Base-by-base conservation (phyloP, 495 filamentous ascomycete species). In the Penicillium manginii region DNA sequence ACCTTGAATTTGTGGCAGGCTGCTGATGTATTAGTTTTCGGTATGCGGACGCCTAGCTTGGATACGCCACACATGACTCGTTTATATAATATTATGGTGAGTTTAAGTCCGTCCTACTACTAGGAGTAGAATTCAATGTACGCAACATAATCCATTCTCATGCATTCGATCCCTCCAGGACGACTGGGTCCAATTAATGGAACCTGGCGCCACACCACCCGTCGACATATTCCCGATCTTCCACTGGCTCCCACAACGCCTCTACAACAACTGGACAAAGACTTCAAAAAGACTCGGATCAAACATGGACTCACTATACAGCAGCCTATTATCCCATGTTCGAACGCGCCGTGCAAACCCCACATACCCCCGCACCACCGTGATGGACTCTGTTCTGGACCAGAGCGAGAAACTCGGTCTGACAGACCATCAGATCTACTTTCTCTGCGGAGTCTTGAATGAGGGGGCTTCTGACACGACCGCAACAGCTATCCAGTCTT, bases 381-480 rank as follows among this genome's bases (percentile, higher is more conserved):
- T 83, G 52, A 69, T 82, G 52, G 81, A 83, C 54, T 31, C 49
- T 12, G 61, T 83, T 2, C 61, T 84, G 0, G 78, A 81, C 39
- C 61, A 78, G 47, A 46, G 76, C 35, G 71, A 78, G 35, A 74
- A 77, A 55, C n/a, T 64, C n/a, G 55, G 56, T 3, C 56, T 77
- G 8, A 63, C 65, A 10, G 26, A 55, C 1, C 65, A 77, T 59
- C 66, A 74, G 23, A 42, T 76, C 2, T 45, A 67, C 21, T 78
- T 78, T 49, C 52, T 81, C 2, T 59, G 66, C n/a, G 77, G 75
- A 10, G 57, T 58, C 3, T 11, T 65, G 10, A 76, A 78, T 61
- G 76, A 83, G 67, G 80, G 76, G 3, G 82, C 80, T 8, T 74
- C 72, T 1, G 82, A 84, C 59, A 83, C 81, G 2, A 55, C 73